Conservation (phyloP, 163 green algal genomes). For the Chlamydomonas reinhardtii region DNA sequence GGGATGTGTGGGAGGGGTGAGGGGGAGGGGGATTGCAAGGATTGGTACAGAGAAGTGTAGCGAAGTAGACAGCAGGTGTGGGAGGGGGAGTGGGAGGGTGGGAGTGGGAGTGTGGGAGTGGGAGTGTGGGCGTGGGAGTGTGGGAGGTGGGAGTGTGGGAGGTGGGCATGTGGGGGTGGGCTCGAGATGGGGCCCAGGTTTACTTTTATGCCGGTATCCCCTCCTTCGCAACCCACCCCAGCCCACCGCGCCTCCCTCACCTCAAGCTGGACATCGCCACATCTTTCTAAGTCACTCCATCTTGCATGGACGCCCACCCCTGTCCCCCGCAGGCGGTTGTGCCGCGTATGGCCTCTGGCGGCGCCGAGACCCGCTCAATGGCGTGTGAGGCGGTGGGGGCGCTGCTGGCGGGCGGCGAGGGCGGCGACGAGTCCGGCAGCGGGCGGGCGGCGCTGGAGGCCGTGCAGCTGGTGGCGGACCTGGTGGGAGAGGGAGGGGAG, state of each 20-base stretch:
- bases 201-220: no score
- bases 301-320: neutral
- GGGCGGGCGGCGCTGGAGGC: slow-evolving; percentile 66
- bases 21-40: no score
- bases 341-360: slow-evolving; percentile 63
- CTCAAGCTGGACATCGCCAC: no score
- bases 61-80: no score
- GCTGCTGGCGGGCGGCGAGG: slow-evolving; percentile 56
- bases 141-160: neutral
- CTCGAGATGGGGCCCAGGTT: neutral
- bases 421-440: slow-evolving; percentile 40
- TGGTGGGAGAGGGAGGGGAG: slow-evolving; percentile 68
- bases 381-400: slow-evolving; percentile 51
- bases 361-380: slow-evolving; percentile 50
- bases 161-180: neutral
- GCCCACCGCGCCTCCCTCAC: no score
- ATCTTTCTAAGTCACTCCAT: no score
- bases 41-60: no score
- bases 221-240: no score
- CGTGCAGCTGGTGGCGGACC: slow-evolving; percentile 91
- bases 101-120: no score
- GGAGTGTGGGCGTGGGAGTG: no score
- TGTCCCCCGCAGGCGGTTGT: slow-evolving; percentile 71
- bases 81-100: no score
- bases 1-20: no score